These are phyloP conservation scores for Alternaria brassicicola DNA, from an alignment of 2,329 filamentous ascomycete genomes.

Conservation along the genomic window DNA sequence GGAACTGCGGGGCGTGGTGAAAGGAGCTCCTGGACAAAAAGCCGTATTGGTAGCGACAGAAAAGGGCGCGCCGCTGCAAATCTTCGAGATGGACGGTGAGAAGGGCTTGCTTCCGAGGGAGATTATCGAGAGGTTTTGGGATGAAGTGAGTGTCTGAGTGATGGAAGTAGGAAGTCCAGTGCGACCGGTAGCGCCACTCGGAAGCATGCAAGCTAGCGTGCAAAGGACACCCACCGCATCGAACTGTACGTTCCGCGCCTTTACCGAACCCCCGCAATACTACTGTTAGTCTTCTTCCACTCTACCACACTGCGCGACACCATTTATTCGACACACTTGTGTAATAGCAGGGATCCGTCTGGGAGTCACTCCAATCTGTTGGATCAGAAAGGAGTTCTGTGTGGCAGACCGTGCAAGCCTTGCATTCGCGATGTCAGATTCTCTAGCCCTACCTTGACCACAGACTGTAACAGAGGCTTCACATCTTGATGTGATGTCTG, in stretches of 20 bases:
- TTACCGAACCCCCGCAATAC: not conserved
- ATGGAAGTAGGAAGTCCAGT: not conserved
- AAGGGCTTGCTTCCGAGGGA: not conserved
- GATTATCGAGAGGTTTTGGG: not conserved
- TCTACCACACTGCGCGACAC: not conserved
- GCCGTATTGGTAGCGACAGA: not conserved
- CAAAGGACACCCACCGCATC: not conserved
- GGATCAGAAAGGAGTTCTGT: not conserved
- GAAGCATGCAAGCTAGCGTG: not conserved
- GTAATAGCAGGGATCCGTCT: not conserved
- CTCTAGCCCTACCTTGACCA: not conserved
- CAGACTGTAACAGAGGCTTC: not conserved
- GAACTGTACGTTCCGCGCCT: not conserved
- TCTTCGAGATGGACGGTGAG: not conserved
- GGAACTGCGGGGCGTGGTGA: not conserved
- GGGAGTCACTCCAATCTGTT: not conserved
- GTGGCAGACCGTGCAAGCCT: not conserved
- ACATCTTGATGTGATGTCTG: not conserved
- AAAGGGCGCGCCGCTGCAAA: not conserved
- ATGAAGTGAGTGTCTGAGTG: not conserved
- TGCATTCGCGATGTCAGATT: not conserved
- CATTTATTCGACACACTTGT: not conserved
- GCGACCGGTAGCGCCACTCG: not conserved
- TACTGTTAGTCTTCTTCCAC: not conserved
- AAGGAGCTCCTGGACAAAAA: not conserved